phyloP scores from a whole-genome alignment of 2,329 filamentous ascomycete species.

The Calcarisporium arbuscula region DNA sequence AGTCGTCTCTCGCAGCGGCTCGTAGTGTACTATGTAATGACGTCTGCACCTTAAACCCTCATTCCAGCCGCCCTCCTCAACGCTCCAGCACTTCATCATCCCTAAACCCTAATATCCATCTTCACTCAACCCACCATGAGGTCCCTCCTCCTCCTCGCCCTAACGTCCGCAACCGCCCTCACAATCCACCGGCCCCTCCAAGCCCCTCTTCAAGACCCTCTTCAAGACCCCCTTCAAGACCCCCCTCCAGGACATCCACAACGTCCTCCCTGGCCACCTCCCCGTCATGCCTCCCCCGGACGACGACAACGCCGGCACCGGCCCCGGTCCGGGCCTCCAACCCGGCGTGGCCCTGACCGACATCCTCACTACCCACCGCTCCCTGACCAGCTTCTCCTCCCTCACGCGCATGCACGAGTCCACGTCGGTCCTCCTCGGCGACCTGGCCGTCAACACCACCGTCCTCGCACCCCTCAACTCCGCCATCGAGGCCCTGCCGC shows the following conservation, averaged over 20 bases:
- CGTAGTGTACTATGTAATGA: too few relatives aligned
- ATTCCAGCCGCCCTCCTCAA: too few relatives aligned
- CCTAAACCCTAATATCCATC: not conserved
- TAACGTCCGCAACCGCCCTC: conserved; percentile 1
- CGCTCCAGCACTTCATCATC: too few relatives aligned
- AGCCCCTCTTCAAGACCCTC: not conserved
- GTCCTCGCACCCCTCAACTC: conserved; percentile 83
- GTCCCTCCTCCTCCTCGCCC: conserved; percentile 1
- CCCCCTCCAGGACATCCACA: conserved; percentile 12
- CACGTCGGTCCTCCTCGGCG: conserved; percentile 63
- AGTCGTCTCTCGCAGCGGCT: too few relatives aligned
- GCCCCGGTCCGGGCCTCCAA: conserved; percentile 21
- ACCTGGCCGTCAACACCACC: conserved; percentile 64
- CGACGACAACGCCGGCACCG: conserved; percentile 11
- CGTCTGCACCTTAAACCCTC: too few relatives aligned
- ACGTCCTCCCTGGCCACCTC: conserved; percentile 13
- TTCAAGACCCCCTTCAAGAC: conserved; percentile 5
- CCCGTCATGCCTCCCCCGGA: conserved; percentile 23
- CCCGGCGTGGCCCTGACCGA: conserved; percentile 69
- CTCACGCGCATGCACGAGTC: conserved; percentile 69
- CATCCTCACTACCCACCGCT: conserved; percentile 71
- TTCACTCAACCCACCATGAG: conserved; percentile 1
- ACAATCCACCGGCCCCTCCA: conserved; percentile 2
- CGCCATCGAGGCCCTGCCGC: conserved; percentile 68
- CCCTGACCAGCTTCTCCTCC: conserved; percentile 77